phyloP scores from a whole-genome alignment of 2,329 filamentous ascomycete genomes.

The Fonsecaea monophora region DNA sequence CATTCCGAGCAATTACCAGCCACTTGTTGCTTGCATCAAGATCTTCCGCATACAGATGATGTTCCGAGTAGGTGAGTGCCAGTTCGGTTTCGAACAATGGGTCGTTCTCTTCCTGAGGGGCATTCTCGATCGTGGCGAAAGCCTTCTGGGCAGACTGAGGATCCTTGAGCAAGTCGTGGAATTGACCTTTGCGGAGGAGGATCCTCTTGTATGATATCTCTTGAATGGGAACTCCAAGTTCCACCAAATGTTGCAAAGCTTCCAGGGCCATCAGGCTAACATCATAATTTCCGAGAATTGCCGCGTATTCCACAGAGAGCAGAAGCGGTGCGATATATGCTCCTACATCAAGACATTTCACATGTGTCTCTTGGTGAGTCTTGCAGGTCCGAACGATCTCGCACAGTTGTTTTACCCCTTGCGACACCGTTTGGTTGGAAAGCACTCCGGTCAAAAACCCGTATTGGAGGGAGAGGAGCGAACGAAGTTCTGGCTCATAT shows the following conservation, averaged over 20 bases:
- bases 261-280: conserved; percentile 58
- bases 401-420: conserved; percentile 34
- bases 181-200: conserved; percentile 58
- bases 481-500: conserved; percentile 27
- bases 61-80: conserved; percentile 76
- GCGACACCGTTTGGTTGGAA: conserved; percentile 11
- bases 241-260: conserved; percentile 56
- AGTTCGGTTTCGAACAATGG: conserved; percentile 61
- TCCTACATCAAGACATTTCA: conserved; percentile 58
- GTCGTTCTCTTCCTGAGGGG: conserved; percentile 51
- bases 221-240: conserved; percentile 51
- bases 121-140: conserved; percentile 65
- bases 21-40: conserved; percentile 62
- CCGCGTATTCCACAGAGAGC: conserved; percentile 62
- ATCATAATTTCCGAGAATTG: conserved; percentile 62
- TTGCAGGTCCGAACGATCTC: conserved; percentile 53
- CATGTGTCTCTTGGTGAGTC: conserved; percentile 51
- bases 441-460: conserved; percentile 38
- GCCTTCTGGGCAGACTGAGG: conserved; percentile 63
- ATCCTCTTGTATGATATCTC: conserved; percentile 51
- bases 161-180: conserved; percentile 67
- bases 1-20: conserved; percentile 43
- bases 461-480: conserved; percentile 25
- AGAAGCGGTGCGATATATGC: conserved; percentile 60
- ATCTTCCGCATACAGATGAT: conserved; percentile 71